phyloP scores from a whole-genome alignment of 345 rosid genomes.

The Populus simonii region DNA sequence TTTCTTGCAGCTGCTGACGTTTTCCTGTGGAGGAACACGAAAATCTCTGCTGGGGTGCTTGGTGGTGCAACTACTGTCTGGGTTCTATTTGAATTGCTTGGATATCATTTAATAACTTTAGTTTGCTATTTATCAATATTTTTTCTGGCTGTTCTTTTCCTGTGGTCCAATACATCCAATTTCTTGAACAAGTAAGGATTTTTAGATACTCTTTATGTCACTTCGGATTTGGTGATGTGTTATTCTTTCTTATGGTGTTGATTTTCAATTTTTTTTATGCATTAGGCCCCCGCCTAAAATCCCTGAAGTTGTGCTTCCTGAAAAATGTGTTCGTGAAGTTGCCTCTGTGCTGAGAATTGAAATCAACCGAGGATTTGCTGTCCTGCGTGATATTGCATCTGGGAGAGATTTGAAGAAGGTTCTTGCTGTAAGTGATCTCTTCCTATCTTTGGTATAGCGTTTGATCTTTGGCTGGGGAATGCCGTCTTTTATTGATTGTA shows the following conservation, averaged over 20 bases:
- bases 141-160: conserved; percentile 17
- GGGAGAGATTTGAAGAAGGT: conserved; percentile 26
- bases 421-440: conserved; percentile 19
- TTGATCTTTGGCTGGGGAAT: background rate
- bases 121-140: conserved; percentile 21
- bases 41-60: conserved; percentile 22
- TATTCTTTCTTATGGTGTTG: background rate
- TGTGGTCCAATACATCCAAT: conserved; percentile 27
- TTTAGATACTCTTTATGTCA: background rate
- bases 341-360: conserved; percentile 26
- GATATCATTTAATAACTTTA: conserved; percentile 25
- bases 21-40: conserved; percentile 34
- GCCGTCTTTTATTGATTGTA: background rate
- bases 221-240: background rate
- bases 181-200: conserved; percentile 24
- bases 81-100: conserved; percentile 30
- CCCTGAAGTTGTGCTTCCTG: conserved; percentile 25
- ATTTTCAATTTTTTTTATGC: background rate
- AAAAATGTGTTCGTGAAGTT: conserved; percentile 19
- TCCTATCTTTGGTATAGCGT: background rate
- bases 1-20: conserved; percentile 28
- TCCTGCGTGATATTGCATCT: conserved; percentile 20
- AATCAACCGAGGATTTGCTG: conserved; percentile 14
- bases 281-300: conserved; percentile 26
- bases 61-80: conserved; percentile 24